These are phyloP conservation scores for Boletus sensibilis DNA, from an alignment of 768 basidiomycete genomes.

Conservation along the genomic window DNA sequence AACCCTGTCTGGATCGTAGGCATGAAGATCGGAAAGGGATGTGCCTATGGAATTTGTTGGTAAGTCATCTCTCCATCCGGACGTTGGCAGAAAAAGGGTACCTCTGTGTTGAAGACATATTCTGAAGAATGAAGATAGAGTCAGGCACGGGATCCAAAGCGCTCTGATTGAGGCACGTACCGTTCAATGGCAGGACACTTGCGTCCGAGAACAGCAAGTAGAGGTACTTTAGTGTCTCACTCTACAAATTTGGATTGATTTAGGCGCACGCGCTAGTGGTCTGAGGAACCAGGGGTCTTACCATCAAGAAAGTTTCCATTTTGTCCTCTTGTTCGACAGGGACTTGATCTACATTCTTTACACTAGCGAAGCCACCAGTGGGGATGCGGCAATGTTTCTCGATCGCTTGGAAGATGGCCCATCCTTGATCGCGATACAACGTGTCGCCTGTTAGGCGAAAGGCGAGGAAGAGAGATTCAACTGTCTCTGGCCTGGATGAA, in stretches of 20 bases:
- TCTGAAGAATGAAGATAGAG: slow-evolving; percentile 40
- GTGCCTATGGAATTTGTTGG: slow-evolving; percentile 43
- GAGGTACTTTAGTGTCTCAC: slow-evolving; percentile 89
- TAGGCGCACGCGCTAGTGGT: neutral
- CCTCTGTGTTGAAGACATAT: slow-evolving; percentile 93
- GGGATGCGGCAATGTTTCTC: slow-evolving; percentile 74
- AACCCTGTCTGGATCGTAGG: slow-evolving; percentile 50
- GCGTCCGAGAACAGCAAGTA: slow-evolving; percentile 83
- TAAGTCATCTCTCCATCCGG: neutral
- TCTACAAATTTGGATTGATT: slow-evolving; percentile 40
- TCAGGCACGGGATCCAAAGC: slow-evolving; percentile 6
- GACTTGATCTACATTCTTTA: slow-evolving; percentile 81
- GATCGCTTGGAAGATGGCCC: slow-evolving; percentile 88
- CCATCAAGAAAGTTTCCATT: slow-evolving; percentile 96
- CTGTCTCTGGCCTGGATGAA: slow-evolving; percentile 77
- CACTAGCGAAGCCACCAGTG: slow-evolving; percentile 81
- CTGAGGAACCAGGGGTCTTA: slow-evolving; percentile 33
- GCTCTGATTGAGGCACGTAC: slow-evolving; percentile 44
- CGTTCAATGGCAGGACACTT: slow-evolving; percentile 64
- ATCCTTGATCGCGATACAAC: slow-evolving; percentile 78
- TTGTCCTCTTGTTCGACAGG: slow-evolving; percentile 73
- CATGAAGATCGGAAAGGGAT: slow-evolving; percentile 69
- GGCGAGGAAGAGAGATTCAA: slow-evolving; percentile 91
- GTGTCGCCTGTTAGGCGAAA: slow-evolving; percentile 86
- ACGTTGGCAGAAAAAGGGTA: slow-evolving; percentile 28